phyloP scores from a whole-genome alignment of 495 filamentous ascomycete genomes.

The Staphylotrichum longicolle region DNA sequence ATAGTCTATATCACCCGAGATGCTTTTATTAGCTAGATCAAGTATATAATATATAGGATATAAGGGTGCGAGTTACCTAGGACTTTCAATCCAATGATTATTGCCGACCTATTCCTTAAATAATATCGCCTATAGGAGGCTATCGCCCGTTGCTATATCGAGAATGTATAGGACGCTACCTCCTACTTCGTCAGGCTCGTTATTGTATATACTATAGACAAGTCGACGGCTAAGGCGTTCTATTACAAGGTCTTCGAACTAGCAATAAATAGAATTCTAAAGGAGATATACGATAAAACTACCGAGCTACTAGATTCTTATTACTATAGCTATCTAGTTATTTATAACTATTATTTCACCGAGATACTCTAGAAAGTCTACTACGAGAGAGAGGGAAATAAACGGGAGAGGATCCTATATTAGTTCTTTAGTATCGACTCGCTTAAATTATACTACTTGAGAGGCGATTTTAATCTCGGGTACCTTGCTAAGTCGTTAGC shows the following conservation, averaged over 20 bases:
- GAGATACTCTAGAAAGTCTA: constrained; percentile 47
- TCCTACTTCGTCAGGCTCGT: constrained; percentile 27
- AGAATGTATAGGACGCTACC: constrained; percentile 31
- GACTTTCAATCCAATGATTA: constrained; percentile 48
- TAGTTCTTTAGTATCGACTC: constrained; percentile 24
- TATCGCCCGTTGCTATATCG: constrained; percentile 26
- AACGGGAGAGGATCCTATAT: constrained; percentile 19
- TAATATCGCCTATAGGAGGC: constrained; percentile 43
- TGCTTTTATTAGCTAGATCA: constrained; percentile 36
- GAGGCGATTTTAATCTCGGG: constrained; percentile 20
- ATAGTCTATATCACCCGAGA: constrained; percentile 18
- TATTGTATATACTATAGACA: constrained; percentile 32
- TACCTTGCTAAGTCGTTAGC: constrained; percentile 31
- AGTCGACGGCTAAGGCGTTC: constrained; percentile 33
- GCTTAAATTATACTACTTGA: constrained; percentile 13
- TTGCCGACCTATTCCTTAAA: constrained; percentile 44
- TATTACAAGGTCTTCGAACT: constrained; percentile 32
- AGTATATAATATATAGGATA: constrained; percentile 30
- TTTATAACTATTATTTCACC: constrained; percentile 57
- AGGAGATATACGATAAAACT: constrained; percentile 31
- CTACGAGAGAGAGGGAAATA: constrained; percentile 24
- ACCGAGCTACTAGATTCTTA: constrained; percentile 39
- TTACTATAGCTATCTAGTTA: constrained; percentile 47
- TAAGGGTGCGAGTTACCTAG: constrained; percentile 48
- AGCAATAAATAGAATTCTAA: constrained; percentile 28